These are phyloP conservation scores for Stagonosporopsis tanaceti DNA, from an alignment of 2,329 filamentous ascomycete species.

Conservation along the genomic window DNA sequence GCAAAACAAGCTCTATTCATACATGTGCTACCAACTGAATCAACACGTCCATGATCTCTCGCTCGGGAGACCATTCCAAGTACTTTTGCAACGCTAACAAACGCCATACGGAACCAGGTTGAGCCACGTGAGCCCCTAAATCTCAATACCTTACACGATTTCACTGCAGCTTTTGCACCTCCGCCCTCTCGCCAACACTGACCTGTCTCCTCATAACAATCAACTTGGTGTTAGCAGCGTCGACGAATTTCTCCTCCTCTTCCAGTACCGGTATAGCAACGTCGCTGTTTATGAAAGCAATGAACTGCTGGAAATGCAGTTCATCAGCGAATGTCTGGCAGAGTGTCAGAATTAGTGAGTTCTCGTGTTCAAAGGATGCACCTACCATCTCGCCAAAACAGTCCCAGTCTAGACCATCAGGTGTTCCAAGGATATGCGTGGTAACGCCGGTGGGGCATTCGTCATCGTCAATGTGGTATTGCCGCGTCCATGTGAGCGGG, in stretches of 20 bases:
- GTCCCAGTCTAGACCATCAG: slow-evolving; percentile 30
- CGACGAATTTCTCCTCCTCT: slow-evolving; percentile 30
- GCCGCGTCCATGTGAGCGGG: slow-evolving; percentile 28
- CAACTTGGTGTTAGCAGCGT: slow-evolving; percentile 23
- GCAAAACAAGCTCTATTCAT: not conserved
- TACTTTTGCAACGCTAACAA: not conserved
- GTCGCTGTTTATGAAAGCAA: slow-evolving; percentile 29
- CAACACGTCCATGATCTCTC: not conserved
- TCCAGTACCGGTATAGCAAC: slow-evolving; percentile 18
- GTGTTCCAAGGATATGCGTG: slow-evolving; percentile 18
- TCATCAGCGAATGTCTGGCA: slow-evolving; percentile 26
- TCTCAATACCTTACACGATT: not conserved
- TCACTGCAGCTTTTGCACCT: slow-evolving; percentile 10
- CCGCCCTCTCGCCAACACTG: slow-evolving; percentile 13
- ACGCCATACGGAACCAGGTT: not conserved
- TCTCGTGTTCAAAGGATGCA: not conserved
- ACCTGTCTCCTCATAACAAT: slow-evolving; percentile 27
- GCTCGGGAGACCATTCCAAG: not conserved
- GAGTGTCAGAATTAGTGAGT: not conserved
- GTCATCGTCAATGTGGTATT: slow-evolving; percentile 26
- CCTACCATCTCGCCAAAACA: slow-evolving; percentile 28
- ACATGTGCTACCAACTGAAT: not conserved
- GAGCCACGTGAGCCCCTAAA: not conserved
- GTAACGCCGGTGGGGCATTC: slow-evolving; percentile 23
- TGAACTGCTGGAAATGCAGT: slow-evolving; percentile 31